Base-by-base conservation (phyloP, 2,329 filamentous ascomycete genomes). In the Juglanconis sp. region DNA sequence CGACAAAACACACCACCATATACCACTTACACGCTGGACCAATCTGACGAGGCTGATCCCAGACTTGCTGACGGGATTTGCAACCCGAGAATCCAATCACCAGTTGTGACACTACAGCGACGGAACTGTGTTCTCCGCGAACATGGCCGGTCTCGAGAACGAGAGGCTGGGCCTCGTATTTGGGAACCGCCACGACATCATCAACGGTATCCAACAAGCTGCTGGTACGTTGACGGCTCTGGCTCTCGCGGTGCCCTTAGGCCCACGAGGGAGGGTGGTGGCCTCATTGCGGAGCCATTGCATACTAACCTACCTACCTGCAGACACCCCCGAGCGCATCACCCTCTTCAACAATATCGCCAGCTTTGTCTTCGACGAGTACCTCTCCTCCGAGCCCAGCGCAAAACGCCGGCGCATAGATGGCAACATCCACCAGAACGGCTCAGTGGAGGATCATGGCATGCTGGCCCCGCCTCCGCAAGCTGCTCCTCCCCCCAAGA, bases 111-210 rank as follows among this genome's bases (percentile, higher is more conserved):
- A 40, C 32, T 17, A 4, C 11, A 24, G 8, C 11, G 11, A 32
- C 17, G 24, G 5, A 11, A 10, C 30, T 15, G 11, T 30, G 5
- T 24, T 38, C 17, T 46, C 15, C 34, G 51, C 38, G 35, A 10
- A 32, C 17, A 10, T 60, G 46, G 68, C 70, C 58, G 66, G 70
- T 57, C 79, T 86, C 47, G 81, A 86, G 66, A 71, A 70, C 61
- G 72, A 83, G 69, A 79, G 74, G 68, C 74, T 86, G 57, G 74
- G 73, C 62, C 72, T 76, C 59, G 78, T 85, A 65, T 86, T 87
- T 68, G 72, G 79, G 59, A 76, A 81, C 44, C 77, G 83, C 53
- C 82, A 82, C 6, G 83, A 87, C 64, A 81, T 87, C 61, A 67
- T 87, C 17, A 70, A 78, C 11, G 77, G 76, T 59, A 86, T 87